Percentiles rank a stretch among this genome's conserved stretches.
phyloP scores from a whole-genome alignment of 1,284 basidiomycete genomes.

The Ganoderma leucocontextum region DNA sequence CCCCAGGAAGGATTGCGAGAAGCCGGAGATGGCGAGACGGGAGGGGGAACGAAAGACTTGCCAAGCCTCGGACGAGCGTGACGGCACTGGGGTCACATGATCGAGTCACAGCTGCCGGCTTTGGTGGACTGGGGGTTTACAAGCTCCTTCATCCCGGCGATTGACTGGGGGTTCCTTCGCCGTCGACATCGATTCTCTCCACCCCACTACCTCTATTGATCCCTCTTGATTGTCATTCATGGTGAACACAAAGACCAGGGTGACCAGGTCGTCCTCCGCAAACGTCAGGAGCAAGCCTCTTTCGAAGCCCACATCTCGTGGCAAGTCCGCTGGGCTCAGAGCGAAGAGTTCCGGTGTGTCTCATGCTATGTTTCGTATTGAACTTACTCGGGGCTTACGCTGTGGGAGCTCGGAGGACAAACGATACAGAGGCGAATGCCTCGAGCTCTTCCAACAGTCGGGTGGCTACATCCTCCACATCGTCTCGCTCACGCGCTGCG shows the following conservation, averaged over 20 bases:
- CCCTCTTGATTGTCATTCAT: background rate
- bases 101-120: background rate
- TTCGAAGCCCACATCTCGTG: background rate
- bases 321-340: no score
- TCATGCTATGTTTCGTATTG: background rate
- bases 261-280: background rate
- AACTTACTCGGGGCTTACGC: background rate
- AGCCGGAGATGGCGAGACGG: background rate
- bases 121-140: background rate
- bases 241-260: conserved; percentile 8
- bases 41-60: background rate
- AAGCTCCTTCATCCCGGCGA: background rate
- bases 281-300: background rate
- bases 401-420: conserved; percentile 1
- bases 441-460: background rate
- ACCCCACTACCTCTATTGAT: background rate
- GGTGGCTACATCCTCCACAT: background rate
- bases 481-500: background rate
- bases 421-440: background rate
- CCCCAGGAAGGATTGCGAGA: background rate
- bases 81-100: conserved; percentile 10
- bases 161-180: background rate
- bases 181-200: conserved; percentile 7
- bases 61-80: conserved; percentile 5
- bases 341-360: background rate